Base-by-base conservation (phyloP, 225 moss, liverwort and hornwort species). In the Marchantia paleacea region DNA sequence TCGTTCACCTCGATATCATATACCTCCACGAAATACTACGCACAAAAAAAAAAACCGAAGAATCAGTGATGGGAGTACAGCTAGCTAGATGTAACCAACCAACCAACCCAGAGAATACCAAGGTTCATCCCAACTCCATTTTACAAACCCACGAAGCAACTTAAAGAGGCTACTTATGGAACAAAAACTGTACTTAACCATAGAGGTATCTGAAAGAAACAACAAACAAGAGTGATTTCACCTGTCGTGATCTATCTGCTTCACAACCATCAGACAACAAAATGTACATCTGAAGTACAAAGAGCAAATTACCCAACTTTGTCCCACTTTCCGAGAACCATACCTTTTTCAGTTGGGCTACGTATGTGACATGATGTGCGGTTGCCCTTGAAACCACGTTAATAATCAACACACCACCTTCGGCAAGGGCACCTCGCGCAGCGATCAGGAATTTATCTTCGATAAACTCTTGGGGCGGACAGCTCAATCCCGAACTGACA, bases 21-120 rank as follows among this genome's bases (percentile, higher is more conserved):
- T 0, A 97, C 89, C 80, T 97, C 97, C 89, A 91, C 91, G 71
- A 94, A 97, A 49, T 90, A 88, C 96, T 97, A 84, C 86, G 80
- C 26, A 57, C 8, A 57, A 5, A 69, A 51, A 29, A 79, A 61
- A 18, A 22, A 72, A n/a, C 18, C 16, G n/a, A 52, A 3, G 30
- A 26, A 7, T 19, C 57, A 78, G 72, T 52, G 24, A 22, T 24
- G 2, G 22, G 14, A 3, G 4, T 29, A 66, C 64, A 12, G 15
- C 26, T 20, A 1, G 66, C 12, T 66, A 29, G 66, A 12, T 8
- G 22, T 20, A 58, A 58, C 57, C 57, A 20, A 39, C 57, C 57
- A 20, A 39, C 39, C 39, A 39, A 8, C n/a, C 3, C 64, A 64
- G 64, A 19, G 64, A 64, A 19, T 57, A 12, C 2, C 57, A 57